Evolutionary conservation across 2,329 filamentous ascomycete species (phyloP).

Genomic region (Cytospora piceicola): DNA sequence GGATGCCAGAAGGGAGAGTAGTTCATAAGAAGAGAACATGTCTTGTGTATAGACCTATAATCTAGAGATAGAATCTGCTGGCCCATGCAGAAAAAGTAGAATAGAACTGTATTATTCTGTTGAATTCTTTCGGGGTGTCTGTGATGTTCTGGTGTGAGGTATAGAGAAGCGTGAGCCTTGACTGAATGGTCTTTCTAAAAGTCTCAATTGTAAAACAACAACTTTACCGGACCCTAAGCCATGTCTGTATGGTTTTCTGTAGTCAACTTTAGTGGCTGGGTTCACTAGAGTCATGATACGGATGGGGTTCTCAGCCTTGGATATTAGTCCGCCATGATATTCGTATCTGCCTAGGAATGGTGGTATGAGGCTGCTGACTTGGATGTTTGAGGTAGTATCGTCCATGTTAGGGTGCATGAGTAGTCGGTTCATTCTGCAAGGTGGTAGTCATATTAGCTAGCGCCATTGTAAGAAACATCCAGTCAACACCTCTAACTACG

Average conservation of each 20-base stretch:
- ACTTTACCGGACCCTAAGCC: background rate
- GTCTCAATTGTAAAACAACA: background rate
- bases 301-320: background rate
- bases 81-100: background rate
- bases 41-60: slow-evolving; percentile 2
- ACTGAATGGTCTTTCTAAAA: background rate
- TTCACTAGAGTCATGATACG: background rate
- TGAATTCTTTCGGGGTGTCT: background rate
- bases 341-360: background rate
- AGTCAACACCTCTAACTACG: too few species aligned
- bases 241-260: background rate
- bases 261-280: background rate
- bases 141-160: background rate
- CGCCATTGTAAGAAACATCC: background rate
- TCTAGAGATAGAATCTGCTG: background rate
- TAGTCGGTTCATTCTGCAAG: background rate
- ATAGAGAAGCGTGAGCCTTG: background rate
- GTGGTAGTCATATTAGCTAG: background rate
- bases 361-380: background rate
- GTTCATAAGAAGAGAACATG: slow-evolving; percentile 2
- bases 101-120: background rate
- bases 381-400: background rate
- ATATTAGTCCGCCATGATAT: background rate
- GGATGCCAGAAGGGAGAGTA: background rate
- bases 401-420: background rate